A percentile compares a stretch with the other conserved stretches of the same genome.
phyloP scores from a whole-genome alignment of 805 yeast species.

The Starmerella stellata region DNA sequence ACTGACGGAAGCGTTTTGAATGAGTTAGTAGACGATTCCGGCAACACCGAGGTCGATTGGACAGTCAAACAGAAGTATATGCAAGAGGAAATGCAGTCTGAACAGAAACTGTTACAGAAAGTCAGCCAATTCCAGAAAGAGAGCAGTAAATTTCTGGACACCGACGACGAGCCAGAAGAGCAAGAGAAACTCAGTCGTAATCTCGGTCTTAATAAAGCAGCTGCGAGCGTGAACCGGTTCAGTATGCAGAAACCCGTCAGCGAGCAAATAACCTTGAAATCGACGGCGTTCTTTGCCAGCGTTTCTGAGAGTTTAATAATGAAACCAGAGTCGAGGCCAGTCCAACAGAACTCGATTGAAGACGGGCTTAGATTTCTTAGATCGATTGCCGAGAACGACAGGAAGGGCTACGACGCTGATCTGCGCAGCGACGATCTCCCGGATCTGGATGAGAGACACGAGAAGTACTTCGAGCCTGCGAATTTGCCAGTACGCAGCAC shows the following conservation, averaged over 20 bases:
- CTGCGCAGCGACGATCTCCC: not conserved
- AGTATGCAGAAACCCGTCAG: no score
- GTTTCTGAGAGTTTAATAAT: slow-evolving; percentile 12
- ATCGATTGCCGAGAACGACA: slow-evolving; percentile 3
- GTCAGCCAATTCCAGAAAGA: slow-evolving; percentile 11
- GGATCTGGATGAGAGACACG: not conserved
- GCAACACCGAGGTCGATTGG: slow-evolving; percentile 3
- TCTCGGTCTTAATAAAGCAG: no score
- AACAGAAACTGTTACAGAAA: no score
- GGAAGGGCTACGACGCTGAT: not conserved
- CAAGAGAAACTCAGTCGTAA: not conserved
- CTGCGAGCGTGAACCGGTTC: no score
- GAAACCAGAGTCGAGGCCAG: not conserved
- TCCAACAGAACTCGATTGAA: slow-evolving; percentile 5
- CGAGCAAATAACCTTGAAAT: not conserved
- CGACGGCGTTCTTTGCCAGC: slow-evolving; percentile 14
- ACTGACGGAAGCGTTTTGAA: slow-evolving; percentile 9
- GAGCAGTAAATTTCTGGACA: not conserved
- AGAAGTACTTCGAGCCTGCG: not conserved
- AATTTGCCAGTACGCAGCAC: not conserved
- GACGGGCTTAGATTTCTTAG: slow-evolving; percentile 13
- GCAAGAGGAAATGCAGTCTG: slow-evolving; percentile 14
- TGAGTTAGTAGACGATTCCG: slow-evolving; percentile 12
- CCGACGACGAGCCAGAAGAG: not conserved
- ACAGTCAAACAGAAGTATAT: slow-evolving; percentile 4